Percentiles rank a stretch among this genome's conserved stretches.
Conservation (phyloP, 2,329 filamentous ascomycete genomes). For the Balansia obtecta region DNA sequence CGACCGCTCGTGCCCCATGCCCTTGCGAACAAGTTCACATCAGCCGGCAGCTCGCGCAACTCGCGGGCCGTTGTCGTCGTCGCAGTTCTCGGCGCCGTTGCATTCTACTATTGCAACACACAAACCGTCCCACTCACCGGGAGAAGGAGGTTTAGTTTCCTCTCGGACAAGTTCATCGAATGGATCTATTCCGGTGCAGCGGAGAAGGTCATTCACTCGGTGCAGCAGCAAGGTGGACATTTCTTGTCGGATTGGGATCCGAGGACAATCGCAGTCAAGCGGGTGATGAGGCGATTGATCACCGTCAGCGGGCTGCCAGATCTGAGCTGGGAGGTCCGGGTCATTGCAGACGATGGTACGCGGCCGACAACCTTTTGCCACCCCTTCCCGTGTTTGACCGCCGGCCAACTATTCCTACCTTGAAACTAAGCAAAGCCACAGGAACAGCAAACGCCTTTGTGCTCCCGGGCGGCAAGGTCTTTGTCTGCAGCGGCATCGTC, state of each 20-base stretch:
- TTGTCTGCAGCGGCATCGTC: slow-evolving; percentile 64
- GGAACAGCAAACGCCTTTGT: slow-evolving; percentile 62
- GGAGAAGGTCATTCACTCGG: slow-evolving; percentile 35
- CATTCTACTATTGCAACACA: slow-evolving; percentile 56
- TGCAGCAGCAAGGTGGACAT: slow-evolving; percentile 35
- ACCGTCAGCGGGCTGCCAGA: slow-evolving; percentile 50
- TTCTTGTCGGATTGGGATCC: slow-evolving; percentile 49
- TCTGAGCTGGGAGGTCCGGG: slow-evolving; percentile 57
- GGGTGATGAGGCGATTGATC: slow-evolving; percentile 54
- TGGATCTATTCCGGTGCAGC: slow-evolving; percentile 19
- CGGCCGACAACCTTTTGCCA: neutral
- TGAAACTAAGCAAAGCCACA: too few relatives aligned
- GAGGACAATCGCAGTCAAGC: slow-evolving; percentile 42
- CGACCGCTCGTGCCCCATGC: slow-evolving; percentile 19
- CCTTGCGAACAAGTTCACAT: slow-evolving; percentile 14
- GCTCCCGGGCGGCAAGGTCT: slow-evolving; percentile 66
- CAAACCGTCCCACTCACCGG: slow-evolving; percentile 64
- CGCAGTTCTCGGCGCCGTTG: slow-evolving; percentile 30
- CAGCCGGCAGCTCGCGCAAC: slow-evolving; percentile 17
- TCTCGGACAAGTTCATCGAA: slow-evolving; percentile 44
- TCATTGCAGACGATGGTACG: slow-evolving; percentile 53
- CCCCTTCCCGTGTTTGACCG: too few relatives aligned
- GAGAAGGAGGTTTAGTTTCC: slow-evolving; percentile 57
- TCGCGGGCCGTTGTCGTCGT: slow-evolving; percentile 25
- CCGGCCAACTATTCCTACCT: neutral